phyloP scores from a whole-genome alignment of 352 stramenopile genomes.

The Blastocystis sp. region DNA sequence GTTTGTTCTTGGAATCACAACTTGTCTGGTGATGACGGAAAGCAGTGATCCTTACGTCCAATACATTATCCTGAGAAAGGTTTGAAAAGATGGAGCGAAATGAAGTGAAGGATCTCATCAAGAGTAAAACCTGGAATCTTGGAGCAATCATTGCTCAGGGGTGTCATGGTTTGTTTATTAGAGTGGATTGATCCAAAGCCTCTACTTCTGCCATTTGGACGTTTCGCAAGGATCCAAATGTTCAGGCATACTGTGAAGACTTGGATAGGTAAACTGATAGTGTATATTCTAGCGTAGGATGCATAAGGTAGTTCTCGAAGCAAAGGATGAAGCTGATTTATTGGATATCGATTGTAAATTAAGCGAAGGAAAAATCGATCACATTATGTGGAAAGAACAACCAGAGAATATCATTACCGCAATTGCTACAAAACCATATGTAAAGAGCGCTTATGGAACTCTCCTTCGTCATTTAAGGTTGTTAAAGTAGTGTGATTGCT shows the following conservation, averaged over 20 bases:
- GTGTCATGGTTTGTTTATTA: slow-evolving; percentile 21
- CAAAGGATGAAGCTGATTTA: slow-evolving; percentile 54
- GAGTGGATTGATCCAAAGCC: neutral
- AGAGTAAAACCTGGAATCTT: slow-evolving; percentile 52
- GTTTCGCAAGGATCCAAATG: neutral
- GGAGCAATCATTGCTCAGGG: slow-evolving; percentile 61
- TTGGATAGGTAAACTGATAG: slow-evolving; percentile 12
- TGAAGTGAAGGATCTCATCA: slow-evolving; percentile 29
- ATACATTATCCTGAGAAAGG: slow-evolving; percentile 56
- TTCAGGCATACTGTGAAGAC: neutral
- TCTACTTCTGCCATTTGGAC: slow-evolving; percentile 47
- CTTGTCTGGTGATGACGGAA: neutral
- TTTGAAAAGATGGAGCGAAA: neutral
- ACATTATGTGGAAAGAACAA: slow-evolving; percentile 63
- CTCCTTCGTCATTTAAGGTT: slow-evolving; percentile 38
- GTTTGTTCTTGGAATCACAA: neutral
- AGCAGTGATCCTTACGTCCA: slow-evolving; percentile 32
- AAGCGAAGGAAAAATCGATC: neutral
- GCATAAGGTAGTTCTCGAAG: slow-evolving; percentile 63
- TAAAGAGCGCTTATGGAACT: slow-evolving; percentile 36
- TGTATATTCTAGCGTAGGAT: neutral
- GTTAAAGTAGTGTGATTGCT: slow-evolving; percentile 8
- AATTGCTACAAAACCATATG: slow-evolving; percentile 58
- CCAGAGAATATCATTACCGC: slow-evolving; percentile 62
- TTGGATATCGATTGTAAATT: slow-evolving; percentile 4